These are phyloP conservation scores for Paraglomus occultum DNA, from an alignment of 192 early-diverging fungal genomes.

Conservation along the genomic window DNA sequence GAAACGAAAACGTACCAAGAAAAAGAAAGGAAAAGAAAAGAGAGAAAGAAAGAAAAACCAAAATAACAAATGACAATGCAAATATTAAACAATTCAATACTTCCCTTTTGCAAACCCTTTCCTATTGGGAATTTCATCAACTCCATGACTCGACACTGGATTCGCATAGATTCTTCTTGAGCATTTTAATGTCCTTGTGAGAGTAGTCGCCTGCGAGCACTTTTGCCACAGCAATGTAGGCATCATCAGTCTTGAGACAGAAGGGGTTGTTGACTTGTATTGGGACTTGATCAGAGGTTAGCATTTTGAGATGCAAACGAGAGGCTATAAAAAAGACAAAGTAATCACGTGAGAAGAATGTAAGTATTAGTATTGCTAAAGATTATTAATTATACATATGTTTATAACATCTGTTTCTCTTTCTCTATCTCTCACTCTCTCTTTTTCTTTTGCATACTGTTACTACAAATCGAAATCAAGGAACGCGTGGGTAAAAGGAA, in stretches of 20 bases:
- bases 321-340: slow-evolving; percentile 13
- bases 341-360: neutral
- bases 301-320: slow-evolving; percentile 14
- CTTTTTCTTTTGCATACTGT: too few species aligned
- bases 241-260: slow-evolving; percentile 25
- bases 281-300: slow-evolving; percentile 24
- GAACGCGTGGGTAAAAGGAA: too few species aligned
- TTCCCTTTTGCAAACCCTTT: neutral
- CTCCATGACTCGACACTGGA: slow-evolving; percentile 29
- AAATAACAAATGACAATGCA: too few species aligned
- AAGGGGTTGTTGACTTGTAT: slow-evolving; percentile 29
- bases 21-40: too few species aligned
- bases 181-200: slow-evolving; percentile 6
- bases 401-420: too few species aligned
- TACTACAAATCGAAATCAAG: too few species aligned
- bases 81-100: neutral
- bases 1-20: too few species aligned
- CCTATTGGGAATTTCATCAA: slow-evolving; percentile 1
- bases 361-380: neutral
- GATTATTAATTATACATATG: too few species aligned
- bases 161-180: slow-evolving; percentile 17
- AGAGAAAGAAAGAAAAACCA: too few species aligned
- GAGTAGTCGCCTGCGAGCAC: slow-evolving; percentile 10
- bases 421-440: too few species aligned
- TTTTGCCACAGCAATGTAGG: slow-evolving; percentile 23